phyloP scores from a whole-genome alignment of 257 asterid genomes.

The Solanum etuberosum region DNA sequence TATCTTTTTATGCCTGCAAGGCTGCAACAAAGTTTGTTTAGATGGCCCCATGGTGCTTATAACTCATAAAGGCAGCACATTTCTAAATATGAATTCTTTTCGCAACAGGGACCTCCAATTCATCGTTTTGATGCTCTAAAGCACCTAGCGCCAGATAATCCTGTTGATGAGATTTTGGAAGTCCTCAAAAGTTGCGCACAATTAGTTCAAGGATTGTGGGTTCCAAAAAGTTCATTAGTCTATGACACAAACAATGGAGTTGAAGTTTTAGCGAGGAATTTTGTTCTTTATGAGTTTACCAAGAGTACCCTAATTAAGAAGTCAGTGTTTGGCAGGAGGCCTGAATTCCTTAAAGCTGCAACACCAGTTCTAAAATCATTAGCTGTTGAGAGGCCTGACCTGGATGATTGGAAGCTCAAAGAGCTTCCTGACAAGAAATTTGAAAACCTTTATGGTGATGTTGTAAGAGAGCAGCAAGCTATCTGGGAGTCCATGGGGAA shows the following conservation, averaged over 20 bases:
- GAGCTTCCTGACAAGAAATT: slow-evolving; percentile 54
- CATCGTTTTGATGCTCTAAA: slow-evolving; percentile 65
- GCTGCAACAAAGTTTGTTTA: neutral
- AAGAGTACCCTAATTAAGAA: slow-evolving; percentile 28
- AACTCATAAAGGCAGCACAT: neutral
- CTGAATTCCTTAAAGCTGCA: slow-evolving; percentile 18
- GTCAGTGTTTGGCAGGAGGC: slow-evolving; percentile 12
- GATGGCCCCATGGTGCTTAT: neutral
- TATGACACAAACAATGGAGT: slow-evolving; percentile 24
- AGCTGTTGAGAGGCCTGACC: slow-evolving; percentile 40
- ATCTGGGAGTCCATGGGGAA: slow-evolving; percentile 43
- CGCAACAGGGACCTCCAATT: slow-evolving; percentile 57
- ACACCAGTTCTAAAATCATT: slow-evolving; percentile 36
- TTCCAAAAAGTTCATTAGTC: slow-evolving; percentile 47
- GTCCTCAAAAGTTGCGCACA: slow-evolving; percentile 53
- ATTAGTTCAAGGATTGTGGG: slow-evolving; percentile 91
- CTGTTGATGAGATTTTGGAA: slow-evolving; percentile 48
- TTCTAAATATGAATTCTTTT: slow-evolving; percentile 15
- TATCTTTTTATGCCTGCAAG: neutral
- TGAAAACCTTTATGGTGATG: slow-evolving; percentile 30
- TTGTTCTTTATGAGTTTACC: slow-evolving; percentile 52
- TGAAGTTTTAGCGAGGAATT: slow-evolving; percentile 43
- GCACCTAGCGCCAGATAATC: slow-evolving; percentile 56
- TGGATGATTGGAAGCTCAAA: slow-evolving; percentile 71
- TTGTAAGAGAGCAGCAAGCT: slow-evolving; percentile 48